A percentile compares a stretch with the other conserved stretches of the same genome.
Evolutionary conservation across 2,329 filamentous ascomycete genomes (phyloP).

Genomic region (Pseudopithomyces chartarum): DNA sequence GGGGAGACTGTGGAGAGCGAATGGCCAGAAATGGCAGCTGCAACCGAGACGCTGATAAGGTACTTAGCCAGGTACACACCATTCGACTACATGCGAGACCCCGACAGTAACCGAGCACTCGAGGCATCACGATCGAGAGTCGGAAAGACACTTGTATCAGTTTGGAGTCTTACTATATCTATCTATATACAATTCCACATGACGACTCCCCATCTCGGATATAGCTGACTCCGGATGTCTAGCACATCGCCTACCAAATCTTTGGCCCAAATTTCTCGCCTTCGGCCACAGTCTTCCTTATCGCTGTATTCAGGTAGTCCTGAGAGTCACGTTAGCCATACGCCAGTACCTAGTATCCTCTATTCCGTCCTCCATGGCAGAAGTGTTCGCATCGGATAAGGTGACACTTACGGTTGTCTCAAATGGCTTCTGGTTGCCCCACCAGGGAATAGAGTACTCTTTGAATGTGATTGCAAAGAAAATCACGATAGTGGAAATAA

Average conservation of each 20-base stretch:
- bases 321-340: slow-evolving; percentile 5
- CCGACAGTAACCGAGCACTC: no score
- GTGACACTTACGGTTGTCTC: slow-evolving; percentile 47
- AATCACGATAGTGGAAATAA: slow-evolving; percentile 69
- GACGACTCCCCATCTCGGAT: no score
- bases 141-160: no score
- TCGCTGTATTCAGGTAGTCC: slow-evolving; percentile 42
- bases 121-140: no score
- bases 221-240: no score
- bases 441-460: slow-evolving; percentile 64
- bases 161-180: no score
- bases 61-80: no score
- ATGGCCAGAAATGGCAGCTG: slow-evolving; percentile 12
- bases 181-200: no score
- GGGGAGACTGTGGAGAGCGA: slow-evolving; percentile 16
- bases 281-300: slow-evolving; percentile 26
- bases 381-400: not conserved
- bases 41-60: not conserved
- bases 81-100: no score
- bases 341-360: no score
- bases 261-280: slow-evolving; percentile 53
- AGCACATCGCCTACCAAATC: slow-evolving; percentile 45
- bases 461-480: slow-evolving; percentile 72
- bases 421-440: slow-evolving; percentile 59
- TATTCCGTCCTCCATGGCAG: no score